Evolutionary conservation across 352 stramenopile genomes (phyloP), one percentile per base, ranked within the genome.

Genomic region (Globisporangium ultimum): DNA sequence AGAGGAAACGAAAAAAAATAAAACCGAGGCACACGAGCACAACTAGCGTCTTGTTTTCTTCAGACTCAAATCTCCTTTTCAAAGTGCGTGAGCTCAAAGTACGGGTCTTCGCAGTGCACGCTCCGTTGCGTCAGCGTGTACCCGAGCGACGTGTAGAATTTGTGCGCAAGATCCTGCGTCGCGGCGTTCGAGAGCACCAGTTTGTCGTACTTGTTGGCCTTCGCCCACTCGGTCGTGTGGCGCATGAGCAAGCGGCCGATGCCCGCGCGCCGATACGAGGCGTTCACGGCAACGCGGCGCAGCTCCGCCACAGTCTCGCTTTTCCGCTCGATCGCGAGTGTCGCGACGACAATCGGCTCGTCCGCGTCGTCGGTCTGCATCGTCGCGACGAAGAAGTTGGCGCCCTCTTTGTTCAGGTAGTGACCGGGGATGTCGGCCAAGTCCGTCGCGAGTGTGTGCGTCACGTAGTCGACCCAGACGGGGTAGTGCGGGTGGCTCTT

Each of bases 31-130:
- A 36, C 28, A 5, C 7, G 28, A 36, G 8, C 28, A 10, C 28
- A 10, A 36, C 3, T 36, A 36, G 8, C 28, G 4, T 11, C 28
- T 36, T 53, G 24, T 20, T 53, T 38, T 40, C 32, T 53, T 22
- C 18, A 41, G 15, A 2, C 10, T 61, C 28, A 61, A 17, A 55
- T 34, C 15, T 55, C 18, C 47, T 74, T 74, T 32, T 64, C 63
- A 50, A 64, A 69, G 18, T 66, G 21, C 21, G 68, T 34, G 42
- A 57, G 51, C 55, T 74, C 64, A 36, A 74, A 46, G 55, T 47
- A 61, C 12, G 55, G 51, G 34, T 71, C 63, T 32, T 71, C 49
- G 17, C 61, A 71, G 55, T 40, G 65, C 11, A 45, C 52, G 17
- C 48, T n/a, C 52, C 40, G 45, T 58, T 34, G 24, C n/a, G 21